phyloP scores from a whole-genome alignment of 495 filamentous ascomycete genomes.

The Tricharina praecox region DNA sequence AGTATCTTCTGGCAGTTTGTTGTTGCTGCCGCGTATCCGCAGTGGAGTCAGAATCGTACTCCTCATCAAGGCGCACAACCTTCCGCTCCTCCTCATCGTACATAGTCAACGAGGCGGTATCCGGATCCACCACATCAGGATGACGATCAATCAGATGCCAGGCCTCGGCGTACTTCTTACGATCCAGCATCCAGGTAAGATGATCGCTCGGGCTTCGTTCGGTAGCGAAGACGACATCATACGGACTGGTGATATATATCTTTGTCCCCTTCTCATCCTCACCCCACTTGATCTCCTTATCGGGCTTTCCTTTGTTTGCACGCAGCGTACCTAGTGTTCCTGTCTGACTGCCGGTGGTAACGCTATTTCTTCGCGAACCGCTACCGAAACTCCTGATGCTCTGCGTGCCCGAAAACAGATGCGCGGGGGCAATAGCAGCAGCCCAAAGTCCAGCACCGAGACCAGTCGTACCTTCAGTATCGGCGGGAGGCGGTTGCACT shows the following conservation, averaged over 20 bases:
- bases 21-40: conserved; percentile 22
- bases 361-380: conserved; percentile 36
- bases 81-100: conserved; percentile 22
- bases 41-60: conserved; percentile 42
- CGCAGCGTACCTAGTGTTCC: conserved; percentile 6
- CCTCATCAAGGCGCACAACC: conserved; percentile 39
- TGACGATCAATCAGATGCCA: conserved; percentile 79
- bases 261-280: conserved; percentile 54
- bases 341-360: conserved; percentile 26
- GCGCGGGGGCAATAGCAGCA: conserved; percentile 68
- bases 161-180: conserved; percentile 59
- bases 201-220: conserved; percentile 73
- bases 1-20: conserved; percentile 30
- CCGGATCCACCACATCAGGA: conserved; percentile 46
- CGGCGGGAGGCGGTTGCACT: conserved; percentile 29
- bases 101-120: conserved; percentile 14
- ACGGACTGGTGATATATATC: conserved; percentile 90
- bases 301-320: conserved; percentile 10
- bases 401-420: conserved; percentile 62
- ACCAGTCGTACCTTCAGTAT: conserved; percentile 26
- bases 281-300: conserved; percentile 20
- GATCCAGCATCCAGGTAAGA: conserved; percentile 65
- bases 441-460: conserved; percentile 52
- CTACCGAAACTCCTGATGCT: conserved; percentile 63
- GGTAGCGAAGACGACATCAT: conserved; percentile 77